Conservation (phyloP, 2,329 filamentous ascomycete genomes). For the Coniochaeta ligniaria region DNA sequence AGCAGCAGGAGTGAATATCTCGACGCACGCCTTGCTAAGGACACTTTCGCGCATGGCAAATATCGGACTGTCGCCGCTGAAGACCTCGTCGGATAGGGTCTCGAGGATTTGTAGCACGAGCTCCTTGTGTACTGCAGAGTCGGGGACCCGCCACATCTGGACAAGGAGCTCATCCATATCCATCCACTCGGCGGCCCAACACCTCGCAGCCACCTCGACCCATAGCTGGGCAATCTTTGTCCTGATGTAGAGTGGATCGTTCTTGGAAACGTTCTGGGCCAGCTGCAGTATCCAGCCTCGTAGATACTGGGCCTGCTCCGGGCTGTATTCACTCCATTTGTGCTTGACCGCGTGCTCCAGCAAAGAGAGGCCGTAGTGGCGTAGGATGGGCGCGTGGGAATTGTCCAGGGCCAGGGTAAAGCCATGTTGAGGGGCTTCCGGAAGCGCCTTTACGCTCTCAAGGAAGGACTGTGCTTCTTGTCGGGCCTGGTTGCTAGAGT, state of each 20-base stretch:
- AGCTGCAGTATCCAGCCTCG: slow-evolving; percentile 74
- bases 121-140: slow-evolving; percentile 63
- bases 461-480: slow-evolving; percentile 79
- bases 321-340: slow-evolving; percentile 67
- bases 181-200: slow-evolving; percentile 89
- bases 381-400: slow-evolving; percentile 70
- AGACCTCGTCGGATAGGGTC: slow-evolving; percentile 88
- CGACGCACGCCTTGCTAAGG: slow-evolving; percentile 83
- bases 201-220: slow-evolving; percentile 89
- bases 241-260: slow-evolving; percentile 75
- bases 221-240: slow-evolving; percentile 94
- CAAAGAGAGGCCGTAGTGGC: slow-evolving; percentile 89
- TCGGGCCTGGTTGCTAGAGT: slow-evolving; percentile 73
- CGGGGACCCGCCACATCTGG: slow-evolving; percentile 69
- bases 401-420: slow-evolving; percentile 73
- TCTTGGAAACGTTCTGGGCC: slow-evolving; percentile 59
- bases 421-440: slow-evolving; percentile 77
- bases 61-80: slow-evolving; percentile 81
- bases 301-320: slow-evolving; percentile 60
- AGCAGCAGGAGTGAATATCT: slow-evolving; percentile 78
- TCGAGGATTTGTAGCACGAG: slow-evolving; percentile 85
- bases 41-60: slow-evolving; percentile 76
- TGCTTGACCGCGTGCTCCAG: slow-evolving; percentile 87
- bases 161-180: slow-evolving; percentile 86
- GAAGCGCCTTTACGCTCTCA: slow-evolving; percentile 73